These are phyloP conservation scores for Neophaeococcomyces mojaviensis DNA, from an alignment of 2,329 filamentous ascomycete species.

Conservation along the genomic window DNA sequence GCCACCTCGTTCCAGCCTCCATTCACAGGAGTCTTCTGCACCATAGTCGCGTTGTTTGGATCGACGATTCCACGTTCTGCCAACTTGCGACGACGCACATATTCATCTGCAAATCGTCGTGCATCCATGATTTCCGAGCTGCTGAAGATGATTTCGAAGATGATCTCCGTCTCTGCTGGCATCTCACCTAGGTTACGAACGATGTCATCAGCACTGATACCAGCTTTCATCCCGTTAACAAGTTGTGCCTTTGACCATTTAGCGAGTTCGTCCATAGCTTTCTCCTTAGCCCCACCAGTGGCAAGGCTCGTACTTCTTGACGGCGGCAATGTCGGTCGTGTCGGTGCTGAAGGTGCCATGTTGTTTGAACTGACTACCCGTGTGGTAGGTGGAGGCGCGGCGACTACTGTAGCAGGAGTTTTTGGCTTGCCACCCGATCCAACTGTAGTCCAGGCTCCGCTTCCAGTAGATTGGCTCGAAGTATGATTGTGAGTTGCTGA, in stretches of 20 bases:
- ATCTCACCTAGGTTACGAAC: slow-evolving; percentile 67
- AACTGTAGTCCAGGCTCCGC: slow-evolving; percentile 83
- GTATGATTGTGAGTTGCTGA: slow-evolving; percentile 26
- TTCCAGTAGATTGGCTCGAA: slow-evolving; percentile 28
- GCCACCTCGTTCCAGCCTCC: slow-evolving; percentile 95
- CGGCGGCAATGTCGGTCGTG: slow-evolving; percentile 48
- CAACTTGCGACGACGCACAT: slow-evolving; percentile 82
- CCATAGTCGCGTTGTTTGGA: slow-evolving; percentile 35
- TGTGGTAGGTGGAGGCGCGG: slow-evolving; percentile 40
- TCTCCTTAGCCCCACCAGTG: slow-evolving; percentile 34
- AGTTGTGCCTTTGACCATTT: slow-evolving; percentile 85
- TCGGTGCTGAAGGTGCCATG: slow-evolving; percentile 32
- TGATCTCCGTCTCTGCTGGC: slow-evolving; percentile 69
- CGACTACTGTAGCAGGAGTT: slow-evolving; percentile 48
- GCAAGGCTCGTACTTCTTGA: slow-evolving; percentile 36
- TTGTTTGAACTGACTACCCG: slow-evolving; percentile 37
- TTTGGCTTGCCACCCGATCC: slow-evolving; percentile 91
- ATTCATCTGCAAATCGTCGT: slow-evolving; percentile 88
- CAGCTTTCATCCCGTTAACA: slow-evolving; percentile 61
- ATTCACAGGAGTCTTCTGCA: slow-evolving; percentile 41
- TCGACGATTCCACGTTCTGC: slow-evolving; percentile 80
- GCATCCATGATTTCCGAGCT: slow-evolving; percentile 85
- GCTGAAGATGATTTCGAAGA: slow-evolving; percentile 83
- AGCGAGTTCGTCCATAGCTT: slow-evolving; percentile 82
- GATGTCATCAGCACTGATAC: slow-evolving; percentile 69